phyloP scores from a whole-genome alignment of 306 rosid genomes.

The Quercus agrifolia region DNA sequence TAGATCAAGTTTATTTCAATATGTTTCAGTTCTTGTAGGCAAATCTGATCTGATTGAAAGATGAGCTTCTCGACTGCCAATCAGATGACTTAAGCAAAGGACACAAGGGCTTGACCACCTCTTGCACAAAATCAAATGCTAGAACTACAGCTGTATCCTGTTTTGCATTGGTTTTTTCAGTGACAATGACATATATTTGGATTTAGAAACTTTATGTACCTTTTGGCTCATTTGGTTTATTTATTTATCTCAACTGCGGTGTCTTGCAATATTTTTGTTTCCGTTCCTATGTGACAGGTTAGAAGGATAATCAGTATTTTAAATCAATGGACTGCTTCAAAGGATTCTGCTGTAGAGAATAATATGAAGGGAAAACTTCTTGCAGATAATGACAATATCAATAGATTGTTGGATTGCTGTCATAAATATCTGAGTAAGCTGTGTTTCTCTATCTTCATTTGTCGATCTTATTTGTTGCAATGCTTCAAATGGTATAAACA shows the following conservation, averaged over 20 bases:
- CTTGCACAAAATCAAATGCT: slow-evolving; percentile 43
- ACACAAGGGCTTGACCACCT: slow-evolving; percentile 20
- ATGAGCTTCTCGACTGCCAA: slow-evolving; percentile 68
- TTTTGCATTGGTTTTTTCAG: neutral
- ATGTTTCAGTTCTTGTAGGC: slow-evolving; percentile 52
- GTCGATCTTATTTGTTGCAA: neutral
- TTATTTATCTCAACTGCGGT: neutral
- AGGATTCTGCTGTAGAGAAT: slow-evolving; percentile 28
- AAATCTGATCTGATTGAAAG: slow-evolving; percentile 76
- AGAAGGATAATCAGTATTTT: slow-evolving; percentile 62
- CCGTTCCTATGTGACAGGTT: slow-evolving; percentile 56
- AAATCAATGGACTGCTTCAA: slow-evolving; percentile 61
- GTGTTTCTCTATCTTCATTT: neutral
- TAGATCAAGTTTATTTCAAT: slow-evolving; percentile 41
- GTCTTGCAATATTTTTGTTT: slow-evolving; percentile 19
- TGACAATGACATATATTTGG: neutral
- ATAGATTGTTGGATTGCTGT: slow-evolving; percentile 66
- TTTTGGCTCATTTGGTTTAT: neutral
- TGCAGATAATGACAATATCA: slow-evolving; percentile 29
- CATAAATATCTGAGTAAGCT: slow-evolving; percentile 48
- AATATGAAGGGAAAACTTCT: slow-evolving; percentile 19
- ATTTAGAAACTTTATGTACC: neutral
- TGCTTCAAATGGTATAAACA: neutral
- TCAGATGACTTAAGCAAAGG: slow-evolving; percentile 31
- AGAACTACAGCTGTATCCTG: slow-evolving; percentile 81